Evolutionary conservation across 306 rosid genomes (phyloP).

Genomic region (Cicer cuneatum): DNA sequence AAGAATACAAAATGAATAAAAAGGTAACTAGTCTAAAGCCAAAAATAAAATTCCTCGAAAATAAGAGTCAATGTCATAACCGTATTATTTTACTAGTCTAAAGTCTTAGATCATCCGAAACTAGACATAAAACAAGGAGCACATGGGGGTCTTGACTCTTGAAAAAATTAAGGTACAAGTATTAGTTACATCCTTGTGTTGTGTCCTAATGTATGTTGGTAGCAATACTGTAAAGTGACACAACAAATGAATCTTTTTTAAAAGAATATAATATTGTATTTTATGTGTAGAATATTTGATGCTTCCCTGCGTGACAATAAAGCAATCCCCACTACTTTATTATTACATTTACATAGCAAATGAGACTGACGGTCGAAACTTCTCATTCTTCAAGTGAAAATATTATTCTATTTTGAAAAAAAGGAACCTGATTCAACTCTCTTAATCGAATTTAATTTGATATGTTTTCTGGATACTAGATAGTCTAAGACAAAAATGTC

Average conservation of each 20-base stretch:
- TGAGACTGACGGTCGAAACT: slow-evolving; percentile 23
- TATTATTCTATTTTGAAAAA: slow-evolving; percentile 12
- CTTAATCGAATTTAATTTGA: background rate
- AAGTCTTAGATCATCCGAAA: slow-evolving; percentile 33
- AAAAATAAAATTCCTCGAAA: slow-evolving; percentile 12
- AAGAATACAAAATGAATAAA: too few relatives aligned
- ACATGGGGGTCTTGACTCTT: slow-evolving; percentile 28
- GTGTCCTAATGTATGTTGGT: slow-evolving; percentile 41
- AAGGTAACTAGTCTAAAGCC: background rate
- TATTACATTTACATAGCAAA: slow-evolving; percentile 25
- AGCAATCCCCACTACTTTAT: slow-evolving; percentile 51
- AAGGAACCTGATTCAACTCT: background rate
- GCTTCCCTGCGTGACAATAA: slow-evolving; percentile 53
- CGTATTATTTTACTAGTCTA: background rate
- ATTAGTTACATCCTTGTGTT: slow-evolving; percentile 41
- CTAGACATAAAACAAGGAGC: slow-evolving; percentile 10
- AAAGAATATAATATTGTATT: background rate
- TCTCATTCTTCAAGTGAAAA: background rate
- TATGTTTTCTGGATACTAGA: background rate
- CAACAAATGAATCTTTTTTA: slow-evolving; percentile 35
- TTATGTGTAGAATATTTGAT: slow-evolving; percentile 33
- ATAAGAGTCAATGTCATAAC: slow-evolving; percentile 34
- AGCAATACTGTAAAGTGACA: slow-evolving; percentile 38
- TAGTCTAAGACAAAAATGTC: background rate
- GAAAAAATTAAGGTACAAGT: slow-evolving; percentile 38